phyloP scores from a whole-genome alignment of 345 rosid species.

The Brassica juncea region DNA sequence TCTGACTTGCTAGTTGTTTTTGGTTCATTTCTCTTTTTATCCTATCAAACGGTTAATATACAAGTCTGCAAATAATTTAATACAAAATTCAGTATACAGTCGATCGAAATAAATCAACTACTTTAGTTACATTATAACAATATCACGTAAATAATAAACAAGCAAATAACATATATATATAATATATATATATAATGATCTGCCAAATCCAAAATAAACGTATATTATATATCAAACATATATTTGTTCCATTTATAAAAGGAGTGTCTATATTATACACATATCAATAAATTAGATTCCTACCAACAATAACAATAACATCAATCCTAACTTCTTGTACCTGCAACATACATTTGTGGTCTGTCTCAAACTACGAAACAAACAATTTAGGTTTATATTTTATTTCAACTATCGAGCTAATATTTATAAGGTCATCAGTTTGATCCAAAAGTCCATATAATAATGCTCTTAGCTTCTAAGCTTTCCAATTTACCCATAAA shows the following conservation, averaged over 20 bases:
- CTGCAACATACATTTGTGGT: constrained; percentile 23
- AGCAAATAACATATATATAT: not conserved
- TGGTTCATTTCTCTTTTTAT: not conserved
- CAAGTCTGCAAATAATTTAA: not conserved
- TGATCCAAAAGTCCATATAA: constrained; percentile 22
- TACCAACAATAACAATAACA: constrained; percentile 34
- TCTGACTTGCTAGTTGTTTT: not conserved
- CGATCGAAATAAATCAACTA: not conserved
- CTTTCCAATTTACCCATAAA: constrained; percentile 32
- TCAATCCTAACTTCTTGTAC: constrained; percentile 25
- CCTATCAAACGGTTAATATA: not conserved
- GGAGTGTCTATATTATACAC: not conserved
- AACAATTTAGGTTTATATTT: constrained; percentile 17
- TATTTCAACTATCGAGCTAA: constrained; percentile 21
- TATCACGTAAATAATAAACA: not conserved
- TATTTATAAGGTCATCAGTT: constrained; percentile 20
- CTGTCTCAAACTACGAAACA: constrained; percentile 42
- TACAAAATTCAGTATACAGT: not conserved
- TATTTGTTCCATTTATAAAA: not conserved
- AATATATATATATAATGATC: not conserved
- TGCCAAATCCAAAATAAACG: constrained; percentile 2
- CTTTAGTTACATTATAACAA: not conserved
- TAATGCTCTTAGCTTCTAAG: constrained; percentile 33
- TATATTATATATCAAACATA: not conserved
- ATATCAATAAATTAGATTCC: constrained; percentile 8